Evolutionary conservation across 1,139 yeast genomes (phyloP).

Genomic region (Yamadazyma siamensis): DNA sequence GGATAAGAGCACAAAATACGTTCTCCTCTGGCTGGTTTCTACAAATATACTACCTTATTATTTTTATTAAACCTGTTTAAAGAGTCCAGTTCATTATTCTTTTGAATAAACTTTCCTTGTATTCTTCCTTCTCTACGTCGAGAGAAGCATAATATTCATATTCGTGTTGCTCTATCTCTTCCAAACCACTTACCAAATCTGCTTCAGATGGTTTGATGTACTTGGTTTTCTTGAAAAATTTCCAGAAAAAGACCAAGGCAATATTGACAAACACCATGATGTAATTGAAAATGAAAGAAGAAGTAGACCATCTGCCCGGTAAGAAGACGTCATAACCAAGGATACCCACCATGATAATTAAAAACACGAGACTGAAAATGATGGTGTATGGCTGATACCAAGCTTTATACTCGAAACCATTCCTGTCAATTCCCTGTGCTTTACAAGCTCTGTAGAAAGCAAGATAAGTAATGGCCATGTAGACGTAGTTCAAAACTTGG

Average conservation of each 20-base stretch:
- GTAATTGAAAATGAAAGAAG: slow-evolving; percentile 37
- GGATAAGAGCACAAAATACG: too few species aligned
- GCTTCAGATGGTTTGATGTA: slow-evolving; percentile 25
- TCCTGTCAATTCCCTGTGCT: slow-evolving; percentile 61
- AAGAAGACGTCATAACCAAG: slow-evolving; percentile 36
- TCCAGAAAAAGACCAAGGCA: slow-evolving; percentile 24
- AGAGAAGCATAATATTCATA: slow-evolving; percentile 16
- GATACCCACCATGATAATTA: slow-evolving; percentile 32
- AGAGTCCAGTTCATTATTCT: slow-evolving; percentile 4
- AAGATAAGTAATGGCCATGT: slow-evolving; percentile 59
- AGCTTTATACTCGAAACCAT: slow-evolving; percentile 65
- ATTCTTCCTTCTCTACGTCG: slow-evolving; percentile 2
- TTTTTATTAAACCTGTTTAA: too few species aligned
- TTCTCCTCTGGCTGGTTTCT: too few species aligned
- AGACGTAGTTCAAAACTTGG: slow-evolving; percentile 65
- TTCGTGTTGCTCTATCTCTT: slow-evolving; percentile 39
- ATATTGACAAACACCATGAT: slow-evolving; percentile 30
- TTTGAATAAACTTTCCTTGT: slow-evolving; percentile 1
- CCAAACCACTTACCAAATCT: slow-evolving; percentile 30
- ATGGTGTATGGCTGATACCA: slow-evolving; percentile 77
- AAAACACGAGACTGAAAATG: slow-evolving; percentile 34
- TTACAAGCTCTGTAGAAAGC: slow-evolving; percentile 58
- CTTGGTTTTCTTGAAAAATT: slow-evolving; percentile 24
- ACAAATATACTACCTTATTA: too few species aligned
- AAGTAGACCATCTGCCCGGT: slow-evolving; percentile 25